phyloP scores from a whole-genome alignment of 495 filamentous ascomycete species.

The Penicillium egyptiacum region DNA sequence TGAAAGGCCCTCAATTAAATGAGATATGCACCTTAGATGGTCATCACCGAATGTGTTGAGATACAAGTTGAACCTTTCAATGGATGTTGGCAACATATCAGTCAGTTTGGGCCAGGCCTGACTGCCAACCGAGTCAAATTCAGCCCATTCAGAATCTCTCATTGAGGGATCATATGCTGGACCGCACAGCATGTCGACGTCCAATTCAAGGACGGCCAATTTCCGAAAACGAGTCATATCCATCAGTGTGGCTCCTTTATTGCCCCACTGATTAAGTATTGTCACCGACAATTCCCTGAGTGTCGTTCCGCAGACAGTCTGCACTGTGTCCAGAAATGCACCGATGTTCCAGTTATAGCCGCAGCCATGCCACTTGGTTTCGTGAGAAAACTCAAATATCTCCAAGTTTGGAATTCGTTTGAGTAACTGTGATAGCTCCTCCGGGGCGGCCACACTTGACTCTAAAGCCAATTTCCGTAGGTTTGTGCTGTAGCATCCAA shows the following conservation, averaged over 20 bases:
- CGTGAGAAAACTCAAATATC: slow-evolving; percentile 13
- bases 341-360: slow-evolving; percentile 11
- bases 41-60: not conserved
- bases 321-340: not conserved
- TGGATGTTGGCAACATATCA: not conserved
- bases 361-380: slow-evolving; percentile 18
- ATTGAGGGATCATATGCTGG: not conserved
- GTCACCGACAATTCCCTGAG: not conserved
- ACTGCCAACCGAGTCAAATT: not conserved
- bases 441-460: not conserved
- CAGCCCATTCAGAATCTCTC: not conserved
- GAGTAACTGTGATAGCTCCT: slow-evolving; percentile 6
- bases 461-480: not conserved
- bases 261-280: not conserved
- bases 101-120: not conserved
- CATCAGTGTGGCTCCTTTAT: not conserved
- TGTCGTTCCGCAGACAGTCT: not conserved
- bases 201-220: not conserved
- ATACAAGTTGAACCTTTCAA: not conserved
- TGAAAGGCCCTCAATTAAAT: not conserved
- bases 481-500: not conserved
- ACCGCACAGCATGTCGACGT: not conserved
- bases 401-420: slow-evolving; percentile 16
- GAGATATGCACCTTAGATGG: not conserved
- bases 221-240: not conserved